Conservation (phyloP, 2,329 filamentous ascomycete species). For the Neospermospora avenae region DNA sequence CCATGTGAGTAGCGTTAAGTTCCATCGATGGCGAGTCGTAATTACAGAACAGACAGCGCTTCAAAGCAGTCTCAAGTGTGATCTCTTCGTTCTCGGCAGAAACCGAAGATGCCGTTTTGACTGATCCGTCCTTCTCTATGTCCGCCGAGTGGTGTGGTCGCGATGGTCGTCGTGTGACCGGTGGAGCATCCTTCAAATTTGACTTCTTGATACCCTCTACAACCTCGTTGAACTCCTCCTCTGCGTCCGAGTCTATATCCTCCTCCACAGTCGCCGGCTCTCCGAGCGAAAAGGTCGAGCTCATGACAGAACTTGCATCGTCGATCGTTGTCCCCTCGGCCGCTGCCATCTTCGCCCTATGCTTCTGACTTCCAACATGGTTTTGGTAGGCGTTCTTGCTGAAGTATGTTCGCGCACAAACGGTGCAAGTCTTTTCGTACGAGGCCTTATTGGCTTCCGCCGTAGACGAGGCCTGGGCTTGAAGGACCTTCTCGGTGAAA, state of each 20-base stretch:
- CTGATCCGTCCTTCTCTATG: slow-evolving; percentile 23
- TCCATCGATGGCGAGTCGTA: slow-evolving; percentile 71
- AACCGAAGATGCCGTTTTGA: slow-evolving; percentile 26
- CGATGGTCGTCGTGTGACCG: slow-evolving; percentile 25
- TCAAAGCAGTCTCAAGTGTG: slow-evolving; percentile 31
- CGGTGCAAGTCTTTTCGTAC: slow-evolving; percentile 78
- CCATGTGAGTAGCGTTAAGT: slow-evolving; percentile 87
- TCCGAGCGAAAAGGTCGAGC: slow-evolving; percentile 86
- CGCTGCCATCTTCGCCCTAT: slow-evolving; percentile 65
- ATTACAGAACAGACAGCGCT: slow-evolving; percentile 86
- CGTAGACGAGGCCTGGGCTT: slow-evolving; percentile 78
- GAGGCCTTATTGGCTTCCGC: slow-evolving; percentile 85
- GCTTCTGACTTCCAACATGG: slow-evolving; percentile 87
- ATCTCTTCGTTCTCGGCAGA: slow-evolving; percentile 43
- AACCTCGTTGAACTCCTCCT: slow-evolving; percentile 73
- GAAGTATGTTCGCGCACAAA: slow-evolving; percentile 90
- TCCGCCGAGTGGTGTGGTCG: slow-evolving; percentile 26
- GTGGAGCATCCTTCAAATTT: slow-evolving; percentile 39
- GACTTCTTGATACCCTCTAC: slow-evolving; percentile 74
- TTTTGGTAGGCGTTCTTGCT: slow-evolving; percentile 96
- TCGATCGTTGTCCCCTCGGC: slow-evolving; percentile 47
- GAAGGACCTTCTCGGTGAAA: slow-evolving; percentile 93
- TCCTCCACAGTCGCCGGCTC: slow-evolving; percentile 54
- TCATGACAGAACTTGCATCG: slow-evolving; percentile 78
- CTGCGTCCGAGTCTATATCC: slow-evolving; percentile 62